Percentiles rank a stretch among this genome's conserved stretches.
phyloP scores from a whole-genome alignment of 306 rosid genomes.

The Gastrolobium villosum region DNA sequence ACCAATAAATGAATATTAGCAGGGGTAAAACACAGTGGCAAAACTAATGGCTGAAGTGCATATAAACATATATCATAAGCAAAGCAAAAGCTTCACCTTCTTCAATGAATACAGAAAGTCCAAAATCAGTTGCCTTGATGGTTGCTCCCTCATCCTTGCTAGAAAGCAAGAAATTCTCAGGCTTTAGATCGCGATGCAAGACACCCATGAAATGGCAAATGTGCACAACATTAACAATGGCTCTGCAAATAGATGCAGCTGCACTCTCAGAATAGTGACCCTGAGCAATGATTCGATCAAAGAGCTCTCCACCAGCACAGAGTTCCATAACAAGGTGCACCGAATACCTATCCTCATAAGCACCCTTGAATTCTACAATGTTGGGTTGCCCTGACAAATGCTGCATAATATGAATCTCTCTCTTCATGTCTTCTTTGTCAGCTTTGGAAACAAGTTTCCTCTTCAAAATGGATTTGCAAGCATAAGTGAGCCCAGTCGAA shows the following conservation, averaged over 20 bases:
- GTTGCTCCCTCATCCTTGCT: conserved; percentile 67
- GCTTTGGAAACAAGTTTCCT: conserved; percentile 72
- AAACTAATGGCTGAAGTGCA: conserved; percentile 23
- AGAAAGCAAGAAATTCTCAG: conserved; percentile 90
- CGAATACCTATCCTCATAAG: conserved; percentile 79
- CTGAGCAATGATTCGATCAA: conserved; percentile 83
- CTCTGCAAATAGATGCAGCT: conserved; percentile 74
- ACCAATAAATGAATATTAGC: conserved; percentile 7
- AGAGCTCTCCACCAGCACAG: conserved; percentile 93
- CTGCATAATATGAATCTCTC: conserved; percentile 92
- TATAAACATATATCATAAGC: not conserved
- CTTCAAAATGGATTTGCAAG: conserved; percentile 91
- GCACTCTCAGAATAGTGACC: conserved; percentile 90
- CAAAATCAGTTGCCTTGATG: conserved; percentile 95
- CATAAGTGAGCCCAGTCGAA: conserved; percentile 64
- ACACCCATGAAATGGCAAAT: conserved; percentile 93
- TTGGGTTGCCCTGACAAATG: conserved; percentile 92
- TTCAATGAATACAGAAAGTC: conserved; percentile 91
- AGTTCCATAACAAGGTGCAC: conserved; percentile 95
- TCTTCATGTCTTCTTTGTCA: conserved; percentile 80
- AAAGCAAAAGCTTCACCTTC: conserved; percentile 61
- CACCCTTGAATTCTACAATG: conserved; percentile 83
- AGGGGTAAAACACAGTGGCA: conserved; percentile 14
- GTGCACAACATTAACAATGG: conserved; percentile 84
- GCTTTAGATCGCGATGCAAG: conserved; percentile 93